phyloP scores from a whole-genome alignment of 331 rosid species.

The Pyrus hybrid region DNA sequence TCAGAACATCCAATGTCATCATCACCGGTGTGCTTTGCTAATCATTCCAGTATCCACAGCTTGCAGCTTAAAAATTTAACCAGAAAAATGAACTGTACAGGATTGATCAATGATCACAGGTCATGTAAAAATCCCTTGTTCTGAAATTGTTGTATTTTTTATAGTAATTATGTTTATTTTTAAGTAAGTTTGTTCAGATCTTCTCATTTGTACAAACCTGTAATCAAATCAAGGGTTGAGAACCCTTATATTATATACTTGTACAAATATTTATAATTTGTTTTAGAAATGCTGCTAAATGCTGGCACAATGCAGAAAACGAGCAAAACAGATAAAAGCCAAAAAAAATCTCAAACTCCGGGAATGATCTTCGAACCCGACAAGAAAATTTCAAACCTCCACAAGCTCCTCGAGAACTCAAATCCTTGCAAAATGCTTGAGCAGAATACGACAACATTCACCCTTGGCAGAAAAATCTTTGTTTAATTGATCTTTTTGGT shows the following conservation, averaged over 20 bases:
- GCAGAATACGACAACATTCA: neutral
- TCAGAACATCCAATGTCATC: slow-evolving; percentile 12
- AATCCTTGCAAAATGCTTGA: neutral
- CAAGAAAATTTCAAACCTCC: slow-evolving; percentile 3
- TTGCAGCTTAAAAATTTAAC: slow-evolving; percentile 2
- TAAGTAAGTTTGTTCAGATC: neutral
- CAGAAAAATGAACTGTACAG: slow-evolving; percentile 4
- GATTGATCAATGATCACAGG: neutral
- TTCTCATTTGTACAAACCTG: neutral
- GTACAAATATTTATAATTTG: no score
- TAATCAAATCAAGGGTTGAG: neutral
- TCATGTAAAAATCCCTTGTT: neutral
- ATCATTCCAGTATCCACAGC: slow-evolving; percentile 4
- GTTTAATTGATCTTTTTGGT: neutral
- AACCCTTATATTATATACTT: no score
- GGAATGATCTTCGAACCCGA: slow-evolving; percentile 7
- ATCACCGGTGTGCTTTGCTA: slow-evolving; percentile 9
- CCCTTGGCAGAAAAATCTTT: neutral
- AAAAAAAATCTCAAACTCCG: slow-evolving; percentile 2
- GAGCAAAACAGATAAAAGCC: neutral
- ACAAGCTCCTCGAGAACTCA: neutral
- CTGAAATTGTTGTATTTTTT: neutral
- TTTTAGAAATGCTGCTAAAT: neutral
- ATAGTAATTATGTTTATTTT: neutral
- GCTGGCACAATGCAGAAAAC: neutral